Percentiles rank a stretch among this genome's conserved stretches.
Conservation (phyloP, 768 basidiomycete species). For the Panus rudis region DNA sequence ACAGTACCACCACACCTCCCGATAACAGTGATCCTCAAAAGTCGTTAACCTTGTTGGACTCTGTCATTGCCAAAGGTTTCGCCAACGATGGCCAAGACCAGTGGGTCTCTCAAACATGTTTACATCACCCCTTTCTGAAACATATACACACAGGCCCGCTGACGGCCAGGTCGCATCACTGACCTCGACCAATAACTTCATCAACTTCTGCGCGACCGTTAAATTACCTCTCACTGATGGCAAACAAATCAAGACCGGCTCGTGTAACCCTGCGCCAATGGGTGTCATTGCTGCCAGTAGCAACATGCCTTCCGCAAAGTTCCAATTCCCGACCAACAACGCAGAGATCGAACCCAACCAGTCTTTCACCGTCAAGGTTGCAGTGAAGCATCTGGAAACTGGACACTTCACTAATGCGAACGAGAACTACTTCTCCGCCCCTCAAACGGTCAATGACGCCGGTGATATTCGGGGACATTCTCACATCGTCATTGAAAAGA, state of each 20-base stretch:
- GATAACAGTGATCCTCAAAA: conserved; percentile 35
- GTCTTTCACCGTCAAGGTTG: conserved; percentile 48
- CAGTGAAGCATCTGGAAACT: conserved; percentile 36
- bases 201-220: conserved; percentile 53
- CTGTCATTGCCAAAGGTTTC: conserved; percentile 51
- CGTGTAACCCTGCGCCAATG: conserved; percentile 58
- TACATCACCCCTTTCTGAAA: not conserved
- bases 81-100: conserved; percentile 39
- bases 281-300: conserved; percentile 45
- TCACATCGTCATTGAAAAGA: conserved; percentile 53
- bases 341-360: conserved; percentile 35
- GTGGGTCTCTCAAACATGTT: conserved; percentile 3
- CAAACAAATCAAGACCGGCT: conserved; percentile 41
- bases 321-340: conserved; percentile 41
- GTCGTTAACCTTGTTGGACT: conserved; percentile 38
- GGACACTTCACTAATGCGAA: conserved; percentile 55
- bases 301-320: conserved; percentile 51
- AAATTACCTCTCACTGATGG: conserved; percentile 55
- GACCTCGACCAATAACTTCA: conserved; percentile 68
- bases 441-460: conserved; percentile 39
- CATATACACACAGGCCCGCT: conserved; percentile 11
- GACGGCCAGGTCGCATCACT: conserved; percentile 49
- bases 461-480: conserved; percentile 56
- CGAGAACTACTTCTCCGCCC: conserved; percentile 46
- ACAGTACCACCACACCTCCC: conserved; percentile 12